phyloP scores from a whole-genome alignment of 495 filamentous ascomycete species.

The Coniosporium apollinis region DNA sequence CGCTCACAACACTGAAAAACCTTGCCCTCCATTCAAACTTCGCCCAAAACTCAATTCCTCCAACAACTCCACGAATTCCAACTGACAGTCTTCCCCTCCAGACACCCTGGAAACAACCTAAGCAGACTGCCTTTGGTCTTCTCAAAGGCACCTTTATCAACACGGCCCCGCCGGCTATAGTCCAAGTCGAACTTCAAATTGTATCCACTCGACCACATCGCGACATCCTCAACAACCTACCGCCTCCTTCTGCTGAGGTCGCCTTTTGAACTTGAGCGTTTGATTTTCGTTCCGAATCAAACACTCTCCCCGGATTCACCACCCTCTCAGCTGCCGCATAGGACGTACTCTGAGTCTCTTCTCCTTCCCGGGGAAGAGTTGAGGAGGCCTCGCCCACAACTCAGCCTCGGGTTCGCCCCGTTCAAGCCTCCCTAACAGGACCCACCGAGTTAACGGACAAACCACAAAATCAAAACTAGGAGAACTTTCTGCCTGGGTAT shows the following conservation, averaged over 20 bases:
- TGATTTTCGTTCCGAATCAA: slow-evolving; percentile 26
- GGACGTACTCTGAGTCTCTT: slow-evolving; percentile 88
- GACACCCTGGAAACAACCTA: too few species aligned
- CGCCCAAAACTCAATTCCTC: too few species aligned
- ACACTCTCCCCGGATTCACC: slow-evolving; percentile 37
- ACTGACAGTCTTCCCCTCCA: too few species aligned
- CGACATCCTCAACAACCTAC: slow-evolving; percentile 49
- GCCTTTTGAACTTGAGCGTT: slow-evolving; percentile 30
- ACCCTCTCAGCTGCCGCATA: slow-evolving; percentile 93
- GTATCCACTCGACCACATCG: slow-evolving; percentile 40
- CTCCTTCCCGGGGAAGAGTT: slow-evolving; percentile 91
- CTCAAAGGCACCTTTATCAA: slow-evolving; percentile 47
- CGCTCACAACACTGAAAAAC: too few species aligned
- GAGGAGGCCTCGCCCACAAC: slow-evolving; percentile 65
- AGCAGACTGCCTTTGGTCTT: slow-evolving; percentile 47
- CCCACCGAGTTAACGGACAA: neutral
- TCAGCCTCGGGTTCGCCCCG: slow-evolving; percentile 65
- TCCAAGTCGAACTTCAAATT: slow-evolving; percentile 62
- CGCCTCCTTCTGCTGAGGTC: slow-evolving; percentile 44
- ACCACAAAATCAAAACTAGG: neutral
- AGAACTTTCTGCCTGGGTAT: slow-evolving; percentile 36
- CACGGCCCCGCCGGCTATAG: slow-evolving; percentile 57
- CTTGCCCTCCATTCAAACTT: too few species aligned
- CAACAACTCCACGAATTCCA: too few species aligned
- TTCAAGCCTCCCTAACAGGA: slow-evolving; percentile 78